Evolutionary conservation across 2,329 filamentous ascomycete genomes (phyloP).

Genomic region (Tothia fuscella): DNA sequence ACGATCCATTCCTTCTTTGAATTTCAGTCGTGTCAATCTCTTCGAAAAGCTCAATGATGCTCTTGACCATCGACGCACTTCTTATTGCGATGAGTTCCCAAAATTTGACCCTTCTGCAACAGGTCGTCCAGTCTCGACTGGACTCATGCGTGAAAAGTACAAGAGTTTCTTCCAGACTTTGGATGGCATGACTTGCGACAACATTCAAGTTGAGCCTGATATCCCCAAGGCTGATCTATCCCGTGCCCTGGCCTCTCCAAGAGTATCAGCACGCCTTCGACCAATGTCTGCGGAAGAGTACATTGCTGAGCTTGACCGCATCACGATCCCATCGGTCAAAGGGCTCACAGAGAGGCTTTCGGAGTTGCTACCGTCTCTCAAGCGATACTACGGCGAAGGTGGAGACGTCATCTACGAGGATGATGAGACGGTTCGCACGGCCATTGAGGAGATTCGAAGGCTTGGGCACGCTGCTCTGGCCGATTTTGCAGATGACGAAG

Average conservation of each 20-base stretch:
- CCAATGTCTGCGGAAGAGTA: conserved; percentile 29
- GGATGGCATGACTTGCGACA: conserved; percentile 9
- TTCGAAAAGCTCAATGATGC: conserved; percentile 34
- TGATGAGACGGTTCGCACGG: conserved; percentile 10
- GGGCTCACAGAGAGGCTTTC: conserved; percentile 34
- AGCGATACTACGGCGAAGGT: conserved; percentile 26
- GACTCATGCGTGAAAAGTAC: conserved; percentile 31
- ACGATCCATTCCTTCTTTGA: conserved; percentile 33
- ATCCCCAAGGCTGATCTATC: background rate
- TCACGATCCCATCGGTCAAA: conserved; percentile 34
- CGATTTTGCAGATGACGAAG: background rate
- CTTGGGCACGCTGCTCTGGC: conserved; percentile 1
- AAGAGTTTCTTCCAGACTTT: conserved; percentile 33
- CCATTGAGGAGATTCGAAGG: conserved; percentile 16
- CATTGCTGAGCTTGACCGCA: conserved; percentile 32
- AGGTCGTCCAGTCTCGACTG: conserved; percentile 24
- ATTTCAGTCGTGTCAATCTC: conserved; percentile 36
- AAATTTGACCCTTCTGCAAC: conserved; percentile 17
- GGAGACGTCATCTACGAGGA: conserved; percentile 23
- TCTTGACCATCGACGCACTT: conserved; percentile 26
- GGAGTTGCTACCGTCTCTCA: conserved; percentile 32
- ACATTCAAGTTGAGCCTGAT: background rate
- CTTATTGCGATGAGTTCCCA: conserved; percentile 23
- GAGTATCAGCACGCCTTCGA: background rate
- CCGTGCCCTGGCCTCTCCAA: background rate